Evolutionary conservation across 1,284 basidiomycete genomes (phyloP).

Genomic region (Sparassis latifolia): DNA sequence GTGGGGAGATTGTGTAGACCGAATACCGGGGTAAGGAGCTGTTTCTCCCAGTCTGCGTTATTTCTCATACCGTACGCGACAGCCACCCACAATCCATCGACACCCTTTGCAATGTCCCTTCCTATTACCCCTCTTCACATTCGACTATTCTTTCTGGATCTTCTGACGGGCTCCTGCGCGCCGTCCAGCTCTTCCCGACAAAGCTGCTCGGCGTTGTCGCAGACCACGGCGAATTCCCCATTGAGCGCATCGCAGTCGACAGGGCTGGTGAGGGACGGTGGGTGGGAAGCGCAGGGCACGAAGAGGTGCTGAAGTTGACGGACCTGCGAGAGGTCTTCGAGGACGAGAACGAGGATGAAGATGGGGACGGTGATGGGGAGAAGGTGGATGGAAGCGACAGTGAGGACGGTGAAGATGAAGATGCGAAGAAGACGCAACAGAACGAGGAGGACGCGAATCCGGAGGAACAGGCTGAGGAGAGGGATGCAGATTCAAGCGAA

Average conservation of each 20-base stretch:
- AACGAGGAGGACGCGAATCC: conserved; percentile 36
- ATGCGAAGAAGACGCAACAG: conserved; percentile 23
- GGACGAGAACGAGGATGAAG: conserved; percentile 40
- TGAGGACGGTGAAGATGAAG: conserved; percentile 23
- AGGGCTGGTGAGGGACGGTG: conserved; percentile 57
- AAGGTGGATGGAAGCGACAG: conserved; percentile 17
- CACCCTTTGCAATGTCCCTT: conserved; percentile 69
- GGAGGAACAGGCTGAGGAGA: conserved; percentile 24
- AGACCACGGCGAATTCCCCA: conserved; percentile 86
- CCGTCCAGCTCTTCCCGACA: conserved; percentile 86
- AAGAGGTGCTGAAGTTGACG: conserved; percentile 81
- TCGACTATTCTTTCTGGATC: conserved; percentile 87
- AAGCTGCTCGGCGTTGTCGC: conserved; percentile 87
- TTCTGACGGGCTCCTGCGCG: conserved; percentile 87
- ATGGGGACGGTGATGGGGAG: conserved; percentile 37
- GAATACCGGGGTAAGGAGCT: conserved; percentile 71
- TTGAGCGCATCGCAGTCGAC: conserved; percentile 75
- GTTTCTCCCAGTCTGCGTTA: neutral
- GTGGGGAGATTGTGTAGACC: conserved; percentile 90
- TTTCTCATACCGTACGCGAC: neutral
- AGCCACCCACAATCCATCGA: conserved; percentile 88
- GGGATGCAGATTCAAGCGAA: conserved; percentile 25
- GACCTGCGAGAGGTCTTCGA: conserved; percentile 68
- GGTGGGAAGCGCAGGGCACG: conserved; percentile 93
- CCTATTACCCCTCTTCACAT: conserved; percentile 54